Evolutionary conservation across 805 yeast genomes (phyloP), one percentile per base, ranked within the genome.

Genomic region (Priceomyces medius): DNA sequence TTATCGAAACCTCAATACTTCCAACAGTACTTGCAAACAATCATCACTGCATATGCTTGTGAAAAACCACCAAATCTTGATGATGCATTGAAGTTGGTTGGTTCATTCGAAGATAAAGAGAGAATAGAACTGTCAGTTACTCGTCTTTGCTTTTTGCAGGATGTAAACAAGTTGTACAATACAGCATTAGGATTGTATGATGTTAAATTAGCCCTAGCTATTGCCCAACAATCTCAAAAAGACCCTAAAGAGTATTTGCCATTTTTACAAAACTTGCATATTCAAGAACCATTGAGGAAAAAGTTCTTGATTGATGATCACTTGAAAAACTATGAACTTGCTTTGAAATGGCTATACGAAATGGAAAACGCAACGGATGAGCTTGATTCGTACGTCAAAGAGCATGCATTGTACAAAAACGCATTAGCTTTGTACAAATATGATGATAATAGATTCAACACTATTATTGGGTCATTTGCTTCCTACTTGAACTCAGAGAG

Each of bases 161-260:
- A 91, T 63, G 95, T 89, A 27, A 88, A 88, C 56, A 69, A 78
- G 45, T 73, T 93, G 16, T 93, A 91, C 63, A 75, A 81, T 36
- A 81, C 83, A 14, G 85, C 97, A 0, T 73, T 93, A 43, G 85
- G 95, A 2, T 67, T 85, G 16, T 93, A 93, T 55, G 85, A 93
- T 58, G 81, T 93, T 31, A 81, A 82, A 42, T 68, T 91, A 53
- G 79, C 98, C 0, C 73, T 93, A 43, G 73, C 77, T 9, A 82
- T 93, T 44, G 99, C 99, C 0, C 98, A 95, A 59, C 93, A 89
- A 56, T 89, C 97, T 0, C 98, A 91, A 63, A 90, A 85, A 73
- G 99, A 93, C 66, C 99, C 99, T 18, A 88, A 90, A 55, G 99
- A 93, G 63, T 93, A 93, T 53, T 68, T 93, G 39, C 97, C 99